Base-by-base conservation (phyloP, 2,329 filamentous ascomycete species). In the Bretziella fagacearum region DNA sequence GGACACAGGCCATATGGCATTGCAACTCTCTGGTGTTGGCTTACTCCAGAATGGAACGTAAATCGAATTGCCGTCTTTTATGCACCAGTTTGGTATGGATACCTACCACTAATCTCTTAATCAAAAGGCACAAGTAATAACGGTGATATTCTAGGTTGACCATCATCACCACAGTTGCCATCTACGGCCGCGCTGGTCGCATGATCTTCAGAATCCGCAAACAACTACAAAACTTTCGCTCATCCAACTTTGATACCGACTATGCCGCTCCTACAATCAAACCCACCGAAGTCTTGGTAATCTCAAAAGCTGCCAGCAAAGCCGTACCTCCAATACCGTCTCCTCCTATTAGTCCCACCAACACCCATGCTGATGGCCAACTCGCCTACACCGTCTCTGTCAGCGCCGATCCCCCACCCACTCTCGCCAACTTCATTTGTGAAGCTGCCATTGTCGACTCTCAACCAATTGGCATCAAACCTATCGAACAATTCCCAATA, bases 1-100 rank as follows among this genome's bases (percentile, higher is more conserved):
- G 71, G 73, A 5, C 6, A 51, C 22, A 69, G 64, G 2, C 69
- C 86, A 45, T 84, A 85, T 57, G 81, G 81, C 1, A 66, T 78
- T 53, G 81, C 82, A 18, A 72, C 70, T 2, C 62, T 86, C n/a
- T 87, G 82, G 82, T 89, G 83, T 58, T 87, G 82, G 81, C 66
- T 87, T 25, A 63, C 68, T 1, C 57, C 62, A 3, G 59, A 70
- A 7, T 84, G 77, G 70, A 74, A 80, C 49, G 68, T 74, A 50
- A 72, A 81, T 57, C 76, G 82, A 35, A 73, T 87, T 44, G 71
- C 71, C 6, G 69, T 74, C 30, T 85, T 85, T 57, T 89, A 86
- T 55, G 75, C 63, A 0, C 76, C 76, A 1, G 68, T 79, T 44
- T 81, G 77, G 56, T 57, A 52, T 35, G 54, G 20, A 8, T 17